These are phyloP conservation scores for Russula virescens DNA, from an alignment of 768 basidiomycete genomes.

Conservation along the genomic window DNA sequence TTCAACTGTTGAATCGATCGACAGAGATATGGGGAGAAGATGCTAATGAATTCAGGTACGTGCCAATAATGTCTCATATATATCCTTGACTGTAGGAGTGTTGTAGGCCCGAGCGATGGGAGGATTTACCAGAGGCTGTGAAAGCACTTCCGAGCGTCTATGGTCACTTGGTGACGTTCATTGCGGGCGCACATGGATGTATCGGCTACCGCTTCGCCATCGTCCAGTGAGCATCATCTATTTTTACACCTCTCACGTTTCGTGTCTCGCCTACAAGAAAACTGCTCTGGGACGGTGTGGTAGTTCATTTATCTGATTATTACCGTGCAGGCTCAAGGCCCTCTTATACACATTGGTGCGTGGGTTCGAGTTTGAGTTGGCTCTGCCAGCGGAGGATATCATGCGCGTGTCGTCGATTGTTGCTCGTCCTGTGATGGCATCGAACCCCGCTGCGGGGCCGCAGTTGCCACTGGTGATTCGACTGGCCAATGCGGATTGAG, in stretches of 20 bases:
- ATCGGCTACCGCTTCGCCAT: slow-evolving; percentile 30
- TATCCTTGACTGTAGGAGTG: neutral
- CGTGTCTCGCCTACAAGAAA: neutral
- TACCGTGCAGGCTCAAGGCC: slow-evolving; percentile 25
- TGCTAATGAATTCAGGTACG: slow-evolving; percentile 29
- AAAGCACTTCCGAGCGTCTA: slow-evolving; percentile 17
- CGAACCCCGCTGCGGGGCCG: slow-evolving; percentile 13
- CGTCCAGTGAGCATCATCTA: slow-evolving; percentile 22
- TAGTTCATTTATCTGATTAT: neutral
- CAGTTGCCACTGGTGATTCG: slow-evolving; percentile 22
- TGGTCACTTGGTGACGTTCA: slow-evolving; percentile 28
- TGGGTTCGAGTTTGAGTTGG: slow-evolving; percentile 25
- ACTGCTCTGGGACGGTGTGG: no score
- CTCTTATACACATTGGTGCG: slow-evolving; percentile 27
- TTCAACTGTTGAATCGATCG: slow-evolving; percentile 27
- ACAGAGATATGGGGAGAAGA: slow-evolving; percentile 33
- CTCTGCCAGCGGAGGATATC: slow-evolving; percentile 19
- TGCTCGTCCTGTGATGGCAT: slow-evolving; percentile 17
- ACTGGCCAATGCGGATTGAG: slow-evolving; percentile 3
- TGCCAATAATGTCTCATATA: no score
- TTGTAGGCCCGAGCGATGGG: slow-evolving; percentile 25
- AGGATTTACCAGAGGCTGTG: slow-evolving; percentile 13
- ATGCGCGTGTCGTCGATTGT: slow-evolving; percentile 14
- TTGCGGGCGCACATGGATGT: slow-evolving; percentile 30
- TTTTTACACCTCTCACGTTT: no score